Percentiles rank a stretch among this genome's conserved stretches.
Conservation (phyloP, 2,329 filamentous ascomycete species). For the Blastomyces parvus region DNA sequence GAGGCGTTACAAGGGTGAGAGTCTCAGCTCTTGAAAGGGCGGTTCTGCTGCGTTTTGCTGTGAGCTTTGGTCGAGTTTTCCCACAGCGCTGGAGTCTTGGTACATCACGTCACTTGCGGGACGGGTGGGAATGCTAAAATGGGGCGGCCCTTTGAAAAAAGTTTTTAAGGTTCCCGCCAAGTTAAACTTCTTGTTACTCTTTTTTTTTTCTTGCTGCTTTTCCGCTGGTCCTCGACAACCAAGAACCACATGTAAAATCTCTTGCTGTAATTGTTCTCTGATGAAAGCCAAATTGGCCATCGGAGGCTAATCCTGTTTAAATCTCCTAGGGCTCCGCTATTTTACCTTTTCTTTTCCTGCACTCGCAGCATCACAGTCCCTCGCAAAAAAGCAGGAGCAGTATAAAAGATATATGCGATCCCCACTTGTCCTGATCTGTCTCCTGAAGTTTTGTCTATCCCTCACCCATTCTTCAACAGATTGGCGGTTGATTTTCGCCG, state of each 20-base stretch:
- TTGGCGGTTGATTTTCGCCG: background rate
- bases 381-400: background rate
- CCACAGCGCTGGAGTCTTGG: background rate
- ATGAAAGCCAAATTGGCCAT: background rate
- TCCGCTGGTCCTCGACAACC: background rate
- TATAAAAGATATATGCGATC: background rate
- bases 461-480: background rate
- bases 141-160: no score
- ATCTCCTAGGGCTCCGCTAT: background rate
- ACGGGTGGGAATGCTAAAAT: background rate
- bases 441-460: background rate
- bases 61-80: background rate
- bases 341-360: background rate
- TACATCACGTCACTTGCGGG: background rate
- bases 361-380: background rate
- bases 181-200: background rate
- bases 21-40: background rate
- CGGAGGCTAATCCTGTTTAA: background rate
- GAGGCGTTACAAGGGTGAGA: background rate
- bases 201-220: background rate
- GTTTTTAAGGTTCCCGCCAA: background rate
- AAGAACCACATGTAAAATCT: background rate
- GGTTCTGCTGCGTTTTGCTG: background rate
- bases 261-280: no score
- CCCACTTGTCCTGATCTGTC: background rate